Evolutionary conservation across 768 basidiomycete species (phyloP), one percentile per base, ranked within the genome.

Genomic region (Amylocystis lapponica): DNA sequence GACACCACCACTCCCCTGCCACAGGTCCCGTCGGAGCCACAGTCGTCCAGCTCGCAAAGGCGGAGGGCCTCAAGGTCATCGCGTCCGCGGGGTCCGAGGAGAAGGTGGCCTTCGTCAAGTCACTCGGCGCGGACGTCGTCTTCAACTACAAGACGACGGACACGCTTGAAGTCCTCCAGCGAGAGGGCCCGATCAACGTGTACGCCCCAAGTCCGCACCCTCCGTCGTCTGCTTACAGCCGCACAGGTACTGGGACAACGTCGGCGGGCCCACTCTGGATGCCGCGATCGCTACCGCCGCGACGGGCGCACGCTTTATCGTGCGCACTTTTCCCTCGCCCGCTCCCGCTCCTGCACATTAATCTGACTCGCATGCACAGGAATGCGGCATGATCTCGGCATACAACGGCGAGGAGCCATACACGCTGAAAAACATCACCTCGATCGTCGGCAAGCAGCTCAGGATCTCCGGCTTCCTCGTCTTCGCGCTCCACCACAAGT

Each of bases 61-160:
- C 49, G 1, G 57, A 63, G 0, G 73, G 73, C 0, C 47, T 69
- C 27, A 82, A 79, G 51, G 85, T 87, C 29, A 82, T 89, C 37
- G 81, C 75, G 0, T 83, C 79, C 1, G 79, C 82, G 0, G 83
- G 86, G 2, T 75, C 76, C 0, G 81, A 86, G n/a, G 79, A 83
- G 39, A 87, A 89, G 60, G 81, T 87, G 6, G 57, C 66, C 4
- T 83, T 74, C 53, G 39, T 83, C 61, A 71, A 70, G 37, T 68
- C 70, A 3, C 50, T 83, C n/a, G 85, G 83, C 1, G 76, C 78
- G 0, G 83, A 88, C 50, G 72, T 81, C 5, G 78, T 71, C 1
- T 86, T 85, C 66, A 85, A 87, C 59, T 86, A 83, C 64, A 83
- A 88, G 69, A 84, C 72, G 0, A 66, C 66, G 1, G 64, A 66